Base-by-base conservation (phyloP, 768 basidiomycete species). In the Royoungia palumana region DNA sequence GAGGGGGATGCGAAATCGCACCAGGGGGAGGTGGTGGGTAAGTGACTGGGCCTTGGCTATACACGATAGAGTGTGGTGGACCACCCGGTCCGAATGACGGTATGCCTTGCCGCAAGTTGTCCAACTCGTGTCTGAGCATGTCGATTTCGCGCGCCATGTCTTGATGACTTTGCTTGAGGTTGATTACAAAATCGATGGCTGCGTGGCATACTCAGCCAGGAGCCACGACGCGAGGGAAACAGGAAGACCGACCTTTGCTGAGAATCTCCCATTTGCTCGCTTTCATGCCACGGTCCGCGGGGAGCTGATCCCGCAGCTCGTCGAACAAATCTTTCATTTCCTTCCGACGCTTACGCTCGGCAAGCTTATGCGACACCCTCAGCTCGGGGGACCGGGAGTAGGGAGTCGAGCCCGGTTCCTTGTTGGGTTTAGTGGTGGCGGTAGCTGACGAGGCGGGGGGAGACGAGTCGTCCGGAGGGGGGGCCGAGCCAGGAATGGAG, bases 321-420 rank as follows among this genome's bases (percentile, higher is more conserved):
- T 99, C 96, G 63, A 98, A 98, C 37, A 99, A 68, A 51, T 97
- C 94, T 66, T 96, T 96, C 96, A 99, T 99, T 72, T 99, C 96
- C 70, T 95, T 97, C 69, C 96, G 78, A 58, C 96, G 73, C 70
- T 98, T 97, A 52, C 96, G 76, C 71, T 99, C 96, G 3, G 96
- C 96, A 25, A 99, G 80, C 64, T 99, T 99, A 71, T 99, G 96
- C 2, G 90, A 93, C 27, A 97, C 84, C 45, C 94, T 81, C 36
- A 99, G 75, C 67, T 98, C 96, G 8, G 95, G 95, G 0, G 89
- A 93, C 50, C 95, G 87, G 46, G 94, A 94, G 69, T 97, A 99
- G 5, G 94, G 94, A 12, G 91, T 90, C 30, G 76, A 58, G 48
- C 79, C 66, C 24, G 72, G 54, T 38, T 80, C 82, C 64, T 79